These are phyloP conservation scores for Penicillium cinerascens DNA, from an alignment of 495 filamentous ascomycete species.

Conservation along the genomic window DNA sequence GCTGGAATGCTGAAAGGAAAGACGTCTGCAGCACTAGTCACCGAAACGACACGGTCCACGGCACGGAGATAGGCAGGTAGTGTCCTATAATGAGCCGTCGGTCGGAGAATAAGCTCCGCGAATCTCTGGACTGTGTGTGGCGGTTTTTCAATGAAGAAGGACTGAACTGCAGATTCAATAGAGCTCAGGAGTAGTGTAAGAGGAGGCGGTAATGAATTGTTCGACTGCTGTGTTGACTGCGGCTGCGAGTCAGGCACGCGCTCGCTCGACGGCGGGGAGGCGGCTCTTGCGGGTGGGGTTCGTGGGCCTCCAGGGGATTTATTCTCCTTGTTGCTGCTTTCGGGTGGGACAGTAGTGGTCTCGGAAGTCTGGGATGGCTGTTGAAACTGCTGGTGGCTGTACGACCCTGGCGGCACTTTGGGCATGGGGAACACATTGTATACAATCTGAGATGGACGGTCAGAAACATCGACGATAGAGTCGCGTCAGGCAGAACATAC, in stretches of 20 bases:
- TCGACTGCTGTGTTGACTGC: conserved; percentile 37
- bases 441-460: conserved; percentile 40
- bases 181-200: conserved; percentile 60
- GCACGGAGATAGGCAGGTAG: conserved; percentile 84
- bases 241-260: conserved; percentile 47
- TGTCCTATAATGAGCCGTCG: conserved; percentile 72
- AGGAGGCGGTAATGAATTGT: conserved; percentile 56
- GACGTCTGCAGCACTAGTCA: conserved; percentile 73
- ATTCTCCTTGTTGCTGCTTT: conserved; percentile 54
- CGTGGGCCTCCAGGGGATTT: conserved; percentile 35
- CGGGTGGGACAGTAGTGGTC: conserved; percentile 27
- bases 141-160: conserved; percentile 67
- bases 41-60: conserved; percentile 85
- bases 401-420: conserved; percentile 31
- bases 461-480: conserved; percentile 1
- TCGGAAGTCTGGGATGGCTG: conserved; percentile 34
- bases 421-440: conserved; percentile 52
- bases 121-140: conserved; percentile 93
- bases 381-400: conserved; percentile 19
- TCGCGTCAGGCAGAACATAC: conserved; percentile 29
- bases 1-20: conserved; percentile 75
- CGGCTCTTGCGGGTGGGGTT: conserved; percentile 22
- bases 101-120: conserved; percentile 80
- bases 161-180: conserved; percentile 63
- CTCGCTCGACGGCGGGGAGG: conserved; percentile 38